Evolutionary conservation across 2,329 filamentous ascomycete genomes (phyloP).

Genomic region (Trichoderma harzianum): DNA sequence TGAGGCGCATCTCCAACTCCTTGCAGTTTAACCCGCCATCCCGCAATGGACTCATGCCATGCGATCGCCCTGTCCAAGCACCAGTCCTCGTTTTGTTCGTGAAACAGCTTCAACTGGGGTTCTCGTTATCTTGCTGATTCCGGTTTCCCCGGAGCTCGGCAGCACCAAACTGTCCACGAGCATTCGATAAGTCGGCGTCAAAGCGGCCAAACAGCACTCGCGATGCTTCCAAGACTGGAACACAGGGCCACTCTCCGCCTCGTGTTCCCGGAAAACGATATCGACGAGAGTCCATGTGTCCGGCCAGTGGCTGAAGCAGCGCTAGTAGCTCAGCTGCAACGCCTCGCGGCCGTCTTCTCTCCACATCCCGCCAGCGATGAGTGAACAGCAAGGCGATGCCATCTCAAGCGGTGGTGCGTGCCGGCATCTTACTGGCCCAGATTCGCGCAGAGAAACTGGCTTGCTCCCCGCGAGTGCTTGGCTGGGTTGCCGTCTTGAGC

Average conservation of each 20-base stretch:
- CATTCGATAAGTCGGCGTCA: background rate
- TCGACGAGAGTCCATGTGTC: background rate
- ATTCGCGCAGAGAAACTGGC: background rate
- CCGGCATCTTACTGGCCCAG: background rate
- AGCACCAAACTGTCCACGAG: background rate
- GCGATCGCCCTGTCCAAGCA: background rate
- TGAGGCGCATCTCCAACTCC: background rate
- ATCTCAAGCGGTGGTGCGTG: background rate
- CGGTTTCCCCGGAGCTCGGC: background rate
- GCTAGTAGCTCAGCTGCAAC: constrained; percentile 5
- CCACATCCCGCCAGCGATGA: background rate
- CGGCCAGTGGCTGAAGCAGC: constrained; percentile 9
- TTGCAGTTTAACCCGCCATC: background rate
- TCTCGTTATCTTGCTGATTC: background rate
- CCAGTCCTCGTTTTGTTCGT: background rate
- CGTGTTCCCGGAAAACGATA: background rate
- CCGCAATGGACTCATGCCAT: background rate
- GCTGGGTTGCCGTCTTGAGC: background rate
- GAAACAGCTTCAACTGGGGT: background rate
- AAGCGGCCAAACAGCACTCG: background rate
- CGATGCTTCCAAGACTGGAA: background rate
- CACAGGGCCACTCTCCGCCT: background rate
- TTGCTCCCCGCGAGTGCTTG: background rate
- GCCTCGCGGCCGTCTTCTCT: constrained; percentile 15
- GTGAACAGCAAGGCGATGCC: background rate